A percentile compares a stretch with the other conserved stretches of the same genome.
Conservation (phyloP, 1,284 basidiomycete species). For the Microstroma glucosiphilum region DNA sequence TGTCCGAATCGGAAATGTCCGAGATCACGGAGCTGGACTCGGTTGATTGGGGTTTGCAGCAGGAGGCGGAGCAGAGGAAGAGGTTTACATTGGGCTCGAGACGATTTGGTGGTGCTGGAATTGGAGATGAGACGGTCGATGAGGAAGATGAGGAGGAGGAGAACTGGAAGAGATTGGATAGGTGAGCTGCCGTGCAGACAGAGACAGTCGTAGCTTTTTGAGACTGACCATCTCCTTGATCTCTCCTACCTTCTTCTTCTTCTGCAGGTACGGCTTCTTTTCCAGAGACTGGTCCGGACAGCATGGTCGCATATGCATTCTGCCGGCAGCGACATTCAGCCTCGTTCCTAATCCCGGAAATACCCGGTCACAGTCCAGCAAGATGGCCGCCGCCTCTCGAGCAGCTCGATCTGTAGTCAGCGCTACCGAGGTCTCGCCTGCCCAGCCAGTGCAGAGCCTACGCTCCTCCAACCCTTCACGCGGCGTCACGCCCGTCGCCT, state of each 20-base stretch:
- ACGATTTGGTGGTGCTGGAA: background rate
- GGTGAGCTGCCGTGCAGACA: too few species aligned
- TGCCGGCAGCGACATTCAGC: background rate
- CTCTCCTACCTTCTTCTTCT: too few species aligned
- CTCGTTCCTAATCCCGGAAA: background rate
- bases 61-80: background rate
- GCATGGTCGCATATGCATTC: background rate
- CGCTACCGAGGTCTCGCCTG: too few species aligned
- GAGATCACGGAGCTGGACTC: slow-evolving; percentile 8
- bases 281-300: slow-evolving; percentile 9
- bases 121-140: background rate
- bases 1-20: background rate
- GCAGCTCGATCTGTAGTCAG: too few species aligned
- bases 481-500: too few species aligned
- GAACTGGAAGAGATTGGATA: slow-evolving; percentile 26
- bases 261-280: slow-evolving; percentile 29
- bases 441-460: too few species aligned
- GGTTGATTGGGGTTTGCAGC: slow-evolving; percentile 24
- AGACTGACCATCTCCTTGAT: too few species aligned
- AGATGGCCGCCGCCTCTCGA: too few species aligned
- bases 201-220: too few species aligned
- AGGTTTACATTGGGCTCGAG: background rate
- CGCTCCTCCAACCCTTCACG: too few species aligned
- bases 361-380: too few species aligned
- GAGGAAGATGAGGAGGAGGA: slow-evolving; percentile 2